Evolutionary conservation across 2,329 filamentous ascomycete genomes (phyloP), one percentile per base, ranked within the genome.

Genomic region (Davidsoniella virescens): DNA sequence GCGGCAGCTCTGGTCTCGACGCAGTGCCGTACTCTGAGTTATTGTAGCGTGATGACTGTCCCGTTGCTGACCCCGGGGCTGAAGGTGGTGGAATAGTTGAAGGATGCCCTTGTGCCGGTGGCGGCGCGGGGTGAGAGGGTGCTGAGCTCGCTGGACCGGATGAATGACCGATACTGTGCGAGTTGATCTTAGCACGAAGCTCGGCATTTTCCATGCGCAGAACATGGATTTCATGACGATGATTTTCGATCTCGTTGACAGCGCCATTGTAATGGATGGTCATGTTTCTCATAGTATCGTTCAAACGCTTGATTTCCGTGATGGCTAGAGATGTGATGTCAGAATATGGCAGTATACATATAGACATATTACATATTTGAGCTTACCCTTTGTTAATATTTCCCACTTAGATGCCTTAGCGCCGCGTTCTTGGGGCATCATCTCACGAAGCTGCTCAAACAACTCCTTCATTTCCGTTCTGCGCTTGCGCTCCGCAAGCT

Each of bases 351-450:
- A 29, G 14, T 26, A 14, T 12, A 20, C 14, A 44, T 33, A 18
- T 33, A 5, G 16, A 36, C 14, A 33, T 14, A 23, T 3, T 9
- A 36, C 14, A 33, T 14, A 23, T 3, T 9, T n/a, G 10, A 36
- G 5, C n/a, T 55, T 67, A 88, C 85, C 83, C 70, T 90, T 90
- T 2, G 83, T 87, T 14, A 93, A 62, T 45, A 90, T 87, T 58
- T 93, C 85, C 85, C 85, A 93, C 58, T 93, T 93, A 57, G 84
- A 88, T 0, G 85, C 85, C 62, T 92, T 93, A 20, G 82, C 82
- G 1, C 85, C 85, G 14, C 85, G 77, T 58, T 86, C 84, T 57
- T 87, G 82, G 1, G 84, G 84, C 66, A 90, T 80, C 37, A 87
- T 70, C 56, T 84, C 80, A 56, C 86, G 77, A 7, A 92, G 67